These are phyloP conservation scores for Schwanniomyces pseudopolymorphus DNA, from an alignment of 805 yeast genomes.

Conservation along the genomic window DNA sequence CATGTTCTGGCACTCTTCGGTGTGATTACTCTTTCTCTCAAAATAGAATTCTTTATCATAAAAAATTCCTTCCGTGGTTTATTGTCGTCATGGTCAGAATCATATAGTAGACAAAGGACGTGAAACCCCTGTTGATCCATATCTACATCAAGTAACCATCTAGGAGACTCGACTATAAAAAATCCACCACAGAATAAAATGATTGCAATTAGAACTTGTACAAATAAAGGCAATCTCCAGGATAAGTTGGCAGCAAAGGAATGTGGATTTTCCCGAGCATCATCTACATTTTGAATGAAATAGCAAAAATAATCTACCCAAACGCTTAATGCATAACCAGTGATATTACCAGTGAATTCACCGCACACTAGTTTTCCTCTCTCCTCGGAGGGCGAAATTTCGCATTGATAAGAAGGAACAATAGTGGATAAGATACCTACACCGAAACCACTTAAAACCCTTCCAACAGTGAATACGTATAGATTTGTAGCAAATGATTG, in stretches of 20 bases:
- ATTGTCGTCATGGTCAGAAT: constrained; percentile 27
- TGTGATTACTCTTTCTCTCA: constrained; percentile 34
- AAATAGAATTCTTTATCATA: constrained; percentile 44
- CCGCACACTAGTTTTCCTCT: constrained; percentile 84
- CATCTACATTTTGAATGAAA: constrained; percentile 54
- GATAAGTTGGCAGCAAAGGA: constrained; percentile 44
- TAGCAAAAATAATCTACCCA: constrained; percentile 85
- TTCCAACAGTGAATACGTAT: constrained; percentile 62
- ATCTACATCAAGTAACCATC: constrained; percentile 86
- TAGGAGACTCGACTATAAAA: constrained; percentile 81
- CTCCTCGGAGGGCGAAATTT: constrained; percentile 82
- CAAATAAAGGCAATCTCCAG: constrained; percentile 78
- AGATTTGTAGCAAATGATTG: constrained; percentile 64
- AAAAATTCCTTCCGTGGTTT: constrained; percentile 44
- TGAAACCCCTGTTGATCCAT: constrained; percentile 56
- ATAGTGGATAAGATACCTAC: constrained; percentile 82
- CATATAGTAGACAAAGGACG: constrained; percentile 24
- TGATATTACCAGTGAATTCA: constrained; percentile 82
- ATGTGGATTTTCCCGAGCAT: constrained; percentile 34
- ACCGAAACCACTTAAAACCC: constrained; percentile 81
- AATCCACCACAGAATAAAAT: constrained; percentile 71
- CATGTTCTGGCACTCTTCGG: constrained; percentile 44
- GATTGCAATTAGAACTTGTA: constrained; percentile 74
- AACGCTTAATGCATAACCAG: constrained; percentile 79
- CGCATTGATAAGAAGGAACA: constrained; percentile 86